These are phyloP conservation scores for Cladophialophora carrionii DNA, from an alignment of 2,329 filamentous ascomycete species.

Conservation along the genomic window DNA sequence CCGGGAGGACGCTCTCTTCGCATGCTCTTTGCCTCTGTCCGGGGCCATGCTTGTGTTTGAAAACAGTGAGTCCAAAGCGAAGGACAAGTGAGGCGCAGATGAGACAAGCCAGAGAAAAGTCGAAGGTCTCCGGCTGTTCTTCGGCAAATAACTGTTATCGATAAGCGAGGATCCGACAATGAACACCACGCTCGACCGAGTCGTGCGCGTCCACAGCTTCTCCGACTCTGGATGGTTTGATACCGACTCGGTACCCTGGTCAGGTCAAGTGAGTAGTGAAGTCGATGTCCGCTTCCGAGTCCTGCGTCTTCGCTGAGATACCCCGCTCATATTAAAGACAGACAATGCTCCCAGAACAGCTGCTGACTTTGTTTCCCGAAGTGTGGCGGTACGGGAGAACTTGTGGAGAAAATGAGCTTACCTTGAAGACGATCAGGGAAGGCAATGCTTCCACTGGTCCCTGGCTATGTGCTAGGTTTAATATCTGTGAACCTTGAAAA, in stretches of 20 bases:
- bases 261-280: neutral
- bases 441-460: neutral
- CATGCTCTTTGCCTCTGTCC: slow-evolving; percentile 51
- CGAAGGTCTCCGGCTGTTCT: neutral
- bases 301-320: neutral
- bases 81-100: neutral
- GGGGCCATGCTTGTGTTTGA: slow-evolving; percentile 34
- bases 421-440: neutral
- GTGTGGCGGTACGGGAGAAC: neutral
- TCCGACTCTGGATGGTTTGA: neutral
- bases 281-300: neutral
- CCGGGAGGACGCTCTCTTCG: slow-evolving; percentile 54
- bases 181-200: too few relatives aligned
- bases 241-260: neutral
- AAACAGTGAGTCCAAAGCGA: neutral
- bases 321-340: neutral
- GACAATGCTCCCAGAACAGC: neutral
- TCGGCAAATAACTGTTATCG: neutral
- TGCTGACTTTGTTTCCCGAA: neutral
- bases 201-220: neutral
- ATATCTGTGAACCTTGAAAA: neutral
- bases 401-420: slow-evolving; percentile 9
- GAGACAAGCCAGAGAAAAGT: neutral
- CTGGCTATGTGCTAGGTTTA: neutral
- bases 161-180: neutral